Evolutionary conservation across 2,329 filamentous ascomycete genomes (phyloP).

Genomic region (Fusarium penzigii): DNA sequence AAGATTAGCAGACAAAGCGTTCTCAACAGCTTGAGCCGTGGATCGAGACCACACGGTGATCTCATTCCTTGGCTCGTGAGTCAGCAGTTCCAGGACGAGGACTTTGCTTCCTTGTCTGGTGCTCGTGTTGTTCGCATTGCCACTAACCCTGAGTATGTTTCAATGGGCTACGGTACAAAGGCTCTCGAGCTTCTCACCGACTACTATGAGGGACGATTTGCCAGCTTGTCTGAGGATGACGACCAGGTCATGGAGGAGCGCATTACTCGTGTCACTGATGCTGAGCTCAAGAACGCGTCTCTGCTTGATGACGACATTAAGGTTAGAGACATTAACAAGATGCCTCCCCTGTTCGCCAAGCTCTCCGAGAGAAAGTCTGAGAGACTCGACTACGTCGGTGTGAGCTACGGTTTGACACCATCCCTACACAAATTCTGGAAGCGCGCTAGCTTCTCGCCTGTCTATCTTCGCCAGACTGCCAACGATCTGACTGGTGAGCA

Average conservation of each 20-base stretch:
- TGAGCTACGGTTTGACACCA: conserved; percentile 89
- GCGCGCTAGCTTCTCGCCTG: conserved; percentile 77
- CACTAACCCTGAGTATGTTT: conserved; percentile 89
- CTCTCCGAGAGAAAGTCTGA: conserved; percentile 80
- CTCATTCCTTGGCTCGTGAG: conserved; percentile 97
- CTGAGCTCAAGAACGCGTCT: conserved; percentile 72
- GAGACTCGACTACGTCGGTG: conserved; percentile 86
- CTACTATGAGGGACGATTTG: conserved; percentile 94
- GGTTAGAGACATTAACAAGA: conserved; percentile 83
- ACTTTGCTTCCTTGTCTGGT: conserved; percentile 91
- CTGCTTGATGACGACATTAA: conserved; percentile 87
- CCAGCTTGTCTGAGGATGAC: conserved; percentile 75
- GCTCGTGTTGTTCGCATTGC: conserved; percentile 92
- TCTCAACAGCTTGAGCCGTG: conserved; percentile 83
- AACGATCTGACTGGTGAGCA: conserved; percentile 98
- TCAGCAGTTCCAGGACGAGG: conserved; percentile 97
- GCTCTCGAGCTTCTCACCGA: conserved; percentile 85
- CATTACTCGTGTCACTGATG: conserved; percentile 81
- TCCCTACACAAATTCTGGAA: conserved; percentile 97
- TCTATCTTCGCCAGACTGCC: conserved; percentile 91
- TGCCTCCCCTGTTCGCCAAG: conserved; percentile 92
- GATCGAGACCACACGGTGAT: conserved; percentile 86
- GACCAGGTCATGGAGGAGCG: conserved; percentile 53
- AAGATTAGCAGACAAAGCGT: conserved; percentile 94
- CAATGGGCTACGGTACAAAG: conserved; percentile 90